Base-by-base conservation (phyloP, 768 basidiomycete species). In the Lactarius sp. region DNA sequence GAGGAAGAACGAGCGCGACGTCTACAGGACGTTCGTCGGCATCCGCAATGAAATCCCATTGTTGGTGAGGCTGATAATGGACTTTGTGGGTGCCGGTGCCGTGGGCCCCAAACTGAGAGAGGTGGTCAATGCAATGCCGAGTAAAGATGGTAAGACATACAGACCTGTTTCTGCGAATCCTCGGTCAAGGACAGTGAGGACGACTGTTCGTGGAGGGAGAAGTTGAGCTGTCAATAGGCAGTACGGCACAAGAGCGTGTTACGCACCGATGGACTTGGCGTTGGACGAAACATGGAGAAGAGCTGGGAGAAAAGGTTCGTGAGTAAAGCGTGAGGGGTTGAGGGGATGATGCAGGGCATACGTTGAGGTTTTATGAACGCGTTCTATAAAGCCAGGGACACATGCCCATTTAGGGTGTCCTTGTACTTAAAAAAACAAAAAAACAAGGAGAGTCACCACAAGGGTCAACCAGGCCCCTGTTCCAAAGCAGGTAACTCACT, bases 1-100 rank as follows among this genome's bases (percentile, higher is more conserved):
- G 90, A 1, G 90, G 90, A 52, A 92, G 77, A 27, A 83, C 80
- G 53, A 92, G 81, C 27, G 85, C 83, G 57, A 88, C 70, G 69
- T 91, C 86, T 62, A 90, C 76, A 12, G 84, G 74, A 39, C 76
- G 72, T 61, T 77, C 74, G 12, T 79, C 78, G 16, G 79, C 77
- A 65, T 87, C 81, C 67, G 88, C 76, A 54, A 79, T 71, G 69
- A 85, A 87, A 70, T 91, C 89, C 82, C 86, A 88, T 63, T 66
- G 62, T 6, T 66, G 68, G 12, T 70, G 69, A 27, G 68, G 66
- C 31, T 57, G 66, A 42, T 68, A 68, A 36, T 68, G 68, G 44
- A 68, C 41, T 27, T 68, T 68, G 52, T 68, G 68, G 2, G 68
- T 67, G 22, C 68, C 68, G 20, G 22, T 51, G 27, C 33, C 18